These are phyloP conservation scores for Hymenoscyphus salicellus DNA, from an alignment of 2,329 filamentous ascomycete species.

Conservation along the genomic window DNA sequence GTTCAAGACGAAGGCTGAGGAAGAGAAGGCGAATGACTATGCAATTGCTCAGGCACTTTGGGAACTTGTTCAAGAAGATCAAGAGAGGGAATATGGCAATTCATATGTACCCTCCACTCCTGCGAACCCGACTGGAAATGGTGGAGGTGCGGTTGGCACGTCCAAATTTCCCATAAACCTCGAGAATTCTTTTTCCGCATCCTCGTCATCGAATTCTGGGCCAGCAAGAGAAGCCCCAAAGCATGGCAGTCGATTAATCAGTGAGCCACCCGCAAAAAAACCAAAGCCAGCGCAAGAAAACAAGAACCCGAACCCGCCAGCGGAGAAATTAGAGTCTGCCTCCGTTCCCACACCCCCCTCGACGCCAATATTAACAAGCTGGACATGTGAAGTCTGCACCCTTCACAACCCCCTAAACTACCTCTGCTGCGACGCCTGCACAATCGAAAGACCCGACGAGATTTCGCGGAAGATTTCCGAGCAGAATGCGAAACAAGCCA, in stretches of 20 bases:
- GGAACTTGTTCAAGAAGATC: conserved; percentile 80
- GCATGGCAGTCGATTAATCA: conserved; percentile 31
- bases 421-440: conserved; percentile 57
- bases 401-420: conserved; percentile 52
- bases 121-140: conserved; percentile 34
- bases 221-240: conserved; percentile 23
- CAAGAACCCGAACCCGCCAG: not conserved
- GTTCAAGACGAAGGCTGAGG: conserved; percentile 79
- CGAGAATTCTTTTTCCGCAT: not conserved
- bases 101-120: conserved; percentile 32
- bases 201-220: not conserved
- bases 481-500: not conserved
- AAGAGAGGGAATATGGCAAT: conserved; percentile 33
- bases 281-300: conserved; percentile 20
- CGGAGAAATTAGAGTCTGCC: not conserved
- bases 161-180: not conserved
- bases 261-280: conserved; percentile 25
- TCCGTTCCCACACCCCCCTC: conserved; percentile 13
- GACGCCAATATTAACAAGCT: conserved; percentile 43
- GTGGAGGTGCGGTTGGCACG: conserved; percentile 27
- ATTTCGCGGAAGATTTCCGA: conserved; percentile 28
- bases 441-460: conserved; percentile 41
- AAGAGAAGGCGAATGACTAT: conserved; percentile 82
- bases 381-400: conserved; percentile 57
- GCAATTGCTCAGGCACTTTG: conserved; percentile 83